Percentiles rank a stretch among this genome's conserved stretches.
Evolutionary conservation across 139 green algal genomes (phyloP).

Genomic region (Volvox reticuliferus): DNA sequence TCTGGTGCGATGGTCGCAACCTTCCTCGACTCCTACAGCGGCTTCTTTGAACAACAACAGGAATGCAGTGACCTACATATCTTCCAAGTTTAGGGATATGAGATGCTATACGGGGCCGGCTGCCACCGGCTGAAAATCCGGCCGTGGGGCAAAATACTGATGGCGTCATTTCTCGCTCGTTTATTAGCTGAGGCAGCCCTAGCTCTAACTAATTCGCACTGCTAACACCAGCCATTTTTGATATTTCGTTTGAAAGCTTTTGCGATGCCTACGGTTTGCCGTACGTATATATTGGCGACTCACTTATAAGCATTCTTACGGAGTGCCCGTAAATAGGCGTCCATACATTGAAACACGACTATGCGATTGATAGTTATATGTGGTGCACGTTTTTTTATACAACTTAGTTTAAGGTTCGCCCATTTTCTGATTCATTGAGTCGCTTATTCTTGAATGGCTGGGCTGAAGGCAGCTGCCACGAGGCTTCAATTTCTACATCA

Average conservation of each 20-base stretch:
- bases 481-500: too few relatives aligned
- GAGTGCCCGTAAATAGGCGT: too few relatives aligned
- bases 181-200: neutral
- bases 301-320: too few relatives aligned
- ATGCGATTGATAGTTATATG: too few relatives aligned
- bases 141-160: neutral
- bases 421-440: too few relatives aligned
- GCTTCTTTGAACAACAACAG: neutral
- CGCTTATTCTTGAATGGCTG: too few relatives aligned
- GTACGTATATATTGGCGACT: neutral
- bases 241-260: neutral
- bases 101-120: neutral
- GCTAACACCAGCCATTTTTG: neutral
- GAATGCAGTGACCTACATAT: neutral
- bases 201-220: neutral
- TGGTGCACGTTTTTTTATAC: too few relatives aligned
- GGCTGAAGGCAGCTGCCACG: too few relatives aligned
- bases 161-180: neutral
- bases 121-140: neutral
- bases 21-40: neutral
- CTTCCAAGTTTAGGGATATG: neutral
- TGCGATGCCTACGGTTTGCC: neutral
- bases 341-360: too few relatives aligned
- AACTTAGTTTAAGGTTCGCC: too few relatives aligned
- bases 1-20: neutral